Percentiles rank a stretch among this genome's conserved stretches.
Evolutionary conservation across 2,329 filamentous ascomycete species (phyloP).

Genomic region (Rosellinia necatrix): DNA sequence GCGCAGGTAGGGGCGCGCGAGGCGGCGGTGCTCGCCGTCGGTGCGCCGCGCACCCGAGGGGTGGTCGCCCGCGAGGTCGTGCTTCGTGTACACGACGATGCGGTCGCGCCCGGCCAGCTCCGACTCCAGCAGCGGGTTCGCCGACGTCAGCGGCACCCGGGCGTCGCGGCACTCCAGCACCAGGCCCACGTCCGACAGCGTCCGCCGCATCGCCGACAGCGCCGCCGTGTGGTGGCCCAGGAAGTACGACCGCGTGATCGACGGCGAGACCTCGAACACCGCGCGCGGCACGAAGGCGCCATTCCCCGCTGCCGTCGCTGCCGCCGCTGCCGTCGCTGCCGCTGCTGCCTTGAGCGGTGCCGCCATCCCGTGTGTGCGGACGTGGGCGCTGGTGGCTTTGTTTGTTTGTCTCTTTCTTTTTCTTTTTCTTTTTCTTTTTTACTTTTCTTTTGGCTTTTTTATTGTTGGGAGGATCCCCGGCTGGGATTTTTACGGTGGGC

Average conservation of each 20-base stretch:
- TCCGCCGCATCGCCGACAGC: slow-evolving; percentile 78
- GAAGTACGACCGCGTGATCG: slow-evolving; percentile 88
- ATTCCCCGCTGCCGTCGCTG: not conserved
- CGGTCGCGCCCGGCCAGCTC: slow-evolving; percentile 73
- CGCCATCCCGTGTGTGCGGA: too few relatives aligned
- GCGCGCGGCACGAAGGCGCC: slow-evolving; percentile 74
- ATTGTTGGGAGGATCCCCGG: not conserved
- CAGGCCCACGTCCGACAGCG: slow-evolving; percentile 80
- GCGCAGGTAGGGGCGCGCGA: slow-evolving; percentile 28
- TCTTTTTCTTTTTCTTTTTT: too few relatives aligned
- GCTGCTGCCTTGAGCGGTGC: slow-evolving; percentile 3
- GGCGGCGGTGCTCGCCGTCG: slow-evolving; percentile 25
- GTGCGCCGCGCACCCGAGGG: slow-evolving; percentile 32
- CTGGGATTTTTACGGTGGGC: slow-evolving; percentile 4
- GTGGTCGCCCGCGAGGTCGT: slow-evolving; percentile 63
- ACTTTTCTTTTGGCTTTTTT: too few relatives aligned
- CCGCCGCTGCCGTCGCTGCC: slow-evolving; percentile 4
- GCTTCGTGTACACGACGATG: slow-evolving; percentile 89
- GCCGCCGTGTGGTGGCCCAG: slow-evolving; percentile 89
- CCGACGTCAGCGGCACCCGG: slow-evolving; percentile 83
- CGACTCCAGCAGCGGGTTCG: slow-evolving; percentile 87
- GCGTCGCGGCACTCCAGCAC: slow-evolving; percentile 95
- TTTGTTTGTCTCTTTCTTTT: too few relatives aligned
- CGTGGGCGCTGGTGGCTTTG: too few relatives aligned
- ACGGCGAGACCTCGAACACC: slow-evolving; percentile 71